A percentile compares a stretch with the other conserved stretches of the same genome.
Conservation (phyloP, 768 basidiomycete genomes). For the Leccinum pellstonianum region DNA sequence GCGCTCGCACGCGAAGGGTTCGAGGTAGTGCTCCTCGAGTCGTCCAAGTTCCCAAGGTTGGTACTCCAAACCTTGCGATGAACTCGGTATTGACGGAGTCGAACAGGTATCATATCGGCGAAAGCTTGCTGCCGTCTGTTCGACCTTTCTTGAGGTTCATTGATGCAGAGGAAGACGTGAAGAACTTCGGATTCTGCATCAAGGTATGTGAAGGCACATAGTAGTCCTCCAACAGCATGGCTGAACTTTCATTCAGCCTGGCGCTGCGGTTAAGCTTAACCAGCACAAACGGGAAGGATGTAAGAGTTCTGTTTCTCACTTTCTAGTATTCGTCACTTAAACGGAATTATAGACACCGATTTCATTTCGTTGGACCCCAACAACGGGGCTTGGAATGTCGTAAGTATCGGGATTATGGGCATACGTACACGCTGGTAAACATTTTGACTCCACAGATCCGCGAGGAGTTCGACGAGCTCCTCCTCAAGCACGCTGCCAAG, state of each 20-base stretch:
- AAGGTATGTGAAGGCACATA: slow-evolving; percentile 4
- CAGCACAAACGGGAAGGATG: slow-evolving; percentile 13
- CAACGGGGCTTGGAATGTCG: slow-evolving; percentile 9
- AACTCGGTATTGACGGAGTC: background rate
- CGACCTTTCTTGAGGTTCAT: slow-evolving; percentile 11
- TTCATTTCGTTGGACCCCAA: slow-evolving; percentile 8
- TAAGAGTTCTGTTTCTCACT: background rate
- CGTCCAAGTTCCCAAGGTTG: slow-evolving; percentile 13
- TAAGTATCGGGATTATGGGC: background rate
- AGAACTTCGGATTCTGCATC: slow-evolving; percentile 6
- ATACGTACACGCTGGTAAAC: background rate
- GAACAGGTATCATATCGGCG: slow-evolving; percentile 18
- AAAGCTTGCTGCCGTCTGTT: slow-evolving; percentile 10
- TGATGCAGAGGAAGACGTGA: slow-evolving; percentile 6
- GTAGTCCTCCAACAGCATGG: background rate
- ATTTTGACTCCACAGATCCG: background rate
- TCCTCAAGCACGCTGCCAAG: slow-evolving; percentile 3
- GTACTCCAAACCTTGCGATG: background rate
- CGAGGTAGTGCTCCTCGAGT: slow-evolving; percentile 8
- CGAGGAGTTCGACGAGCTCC: slow-evolving; percentile 7
- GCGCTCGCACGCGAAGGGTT: slow-evolving; percentile 15
- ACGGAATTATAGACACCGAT: slow-evolving; percentile 3
- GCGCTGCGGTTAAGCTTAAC: slow-evolving; percentile 8
- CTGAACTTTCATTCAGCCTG: slow-evolving; percentile 1
- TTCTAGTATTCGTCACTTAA: background rate